Conservation (phyloP, 2,329 filamentous ascomycete species). For the Aspergillus pseudoterreus region DNA sequence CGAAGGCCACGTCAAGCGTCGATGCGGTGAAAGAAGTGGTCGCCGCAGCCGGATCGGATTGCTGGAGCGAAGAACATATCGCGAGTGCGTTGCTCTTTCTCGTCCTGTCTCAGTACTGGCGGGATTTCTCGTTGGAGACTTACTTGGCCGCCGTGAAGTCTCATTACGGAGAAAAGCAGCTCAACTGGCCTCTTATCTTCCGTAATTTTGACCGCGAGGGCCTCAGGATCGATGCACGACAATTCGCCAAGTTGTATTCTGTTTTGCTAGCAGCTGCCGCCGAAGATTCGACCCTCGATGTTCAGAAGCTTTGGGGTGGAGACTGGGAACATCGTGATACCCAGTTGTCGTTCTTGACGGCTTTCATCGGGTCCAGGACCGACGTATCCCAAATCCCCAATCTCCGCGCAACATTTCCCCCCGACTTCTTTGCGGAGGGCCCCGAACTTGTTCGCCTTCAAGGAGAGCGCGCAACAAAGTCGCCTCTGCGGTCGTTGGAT, state of each 20-base stretch:
- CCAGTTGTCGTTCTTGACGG: conserved; percentile 88
- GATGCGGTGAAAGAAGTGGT: conserved; percentile 64
- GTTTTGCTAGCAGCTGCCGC: conserved; percentile 70
- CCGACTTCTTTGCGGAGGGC: conserved; percentile 59
- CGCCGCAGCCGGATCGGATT: conserved; percentile 54
- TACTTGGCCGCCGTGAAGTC: conserved; percentile 58
- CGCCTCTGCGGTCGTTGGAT: conserved; percentile 83
- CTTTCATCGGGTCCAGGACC: conserved; percentile 74
- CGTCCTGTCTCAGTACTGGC: conserved; percentile 61
- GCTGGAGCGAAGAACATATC: conserved; percentile 76
- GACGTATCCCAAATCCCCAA: conserved; percentile 83
- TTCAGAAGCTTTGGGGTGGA: conserved; percentile 87
- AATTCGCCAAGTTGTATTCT: conserved; percentile 79
- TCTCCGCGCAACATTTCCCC: conserved; percentile 71
- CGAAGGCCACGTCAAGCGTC: conserved; percentile 70
- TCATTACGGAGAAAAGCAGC: conserved; percentile 51
- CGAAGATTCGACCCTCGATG: conserved; percentile 65
- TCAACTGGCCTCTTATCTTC: conserved; percentile 69
- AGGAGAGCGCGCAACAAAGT: conserved; percentile 67
- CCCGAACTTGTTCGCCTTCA: conserved; percentile 58
- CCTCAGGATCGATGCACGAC: conserved; percentile 69
- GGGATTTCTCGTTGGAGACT: conserved; percentile 63
- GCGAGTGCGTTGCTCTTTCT: conserved; percentile 72
- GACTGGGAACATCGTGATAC: conserved; percentile 81
- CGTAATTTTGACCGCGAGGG: conserved; percentile 75